A percentile compares a stretch with the other conserved stretches of the same genome.
Conservation (phyloP, 2,329 filamentous ascomycete genomes). For the Venturia pyrina region DNA sequence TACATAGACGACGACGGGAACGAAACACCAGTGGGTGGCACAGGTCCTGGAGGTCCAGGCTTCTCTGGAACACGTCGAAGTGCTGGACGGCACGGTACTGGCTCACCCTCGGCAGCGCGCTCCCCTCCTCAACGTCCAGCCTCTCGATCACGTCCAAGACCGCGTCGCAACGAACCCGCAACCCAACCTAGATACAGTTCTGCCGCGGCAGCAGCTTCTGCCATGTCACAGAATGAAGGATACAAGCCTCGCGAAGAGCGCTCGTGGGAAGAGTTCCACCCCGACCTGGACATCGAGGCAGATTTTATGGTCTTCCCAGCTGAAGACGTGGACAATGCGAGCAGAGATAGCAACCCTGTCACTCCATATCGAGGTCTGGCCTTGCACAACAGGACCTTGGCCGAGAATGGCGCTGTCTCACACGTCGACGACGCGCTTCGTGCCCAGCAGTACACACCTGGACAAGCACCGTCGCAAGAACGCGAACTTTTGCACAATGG, state of each 20-base stretch:
- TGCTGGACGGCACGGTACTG: conserved; percentile 30
- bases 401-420: conserved; percentile 14
- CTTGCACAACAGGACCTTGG: conserved; percentile 9
- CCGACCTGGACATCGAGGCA: conserved; percentile 80
- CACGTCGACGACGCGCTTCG: conserved; percentile 7
- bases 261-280: conserved; percentile 96
- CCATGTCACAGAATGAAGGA: conserved; percentile 82
- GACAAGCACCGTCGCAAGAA: conserved; percentile 3
- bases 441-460: conserved; percentile 9
- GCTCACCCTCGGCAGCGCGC: conserved; percentile 14
- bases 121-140: conserved; percentile 17
- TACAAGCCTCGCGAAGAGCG: conserved; percentile 97
- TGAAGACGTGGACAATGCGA: conserved; percentile 73
- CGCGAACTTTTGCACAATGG: conserved; percentile 19
- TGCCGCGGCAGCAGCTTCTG: conserved; percentile 77
- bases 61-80: conserved; percentile 37
- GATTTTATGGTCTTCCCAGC: conserved; percentile 69
- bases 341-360: conserved; percentile 36
- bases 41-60: conserved; percentile 39
- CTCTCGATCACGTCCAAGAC: conserved; percentile 15
- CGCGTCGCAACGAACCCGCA: conserved; percentile 26
- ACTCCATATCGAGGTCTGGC: conserved; percentile 23
- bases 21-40: conserved; percentile 46
- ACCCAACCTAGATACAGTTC: conserved; percentile 65
- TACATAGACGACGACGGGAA: conserved; percentile 65